Percentiles rank a stretch among this genome's conserved stretches.
These are phyloP conservation scores for Fusarium subglutinans DNA, from an alignment of 2,329 filamentous ascomycete species.

Conservation along the genomic window DNA sequence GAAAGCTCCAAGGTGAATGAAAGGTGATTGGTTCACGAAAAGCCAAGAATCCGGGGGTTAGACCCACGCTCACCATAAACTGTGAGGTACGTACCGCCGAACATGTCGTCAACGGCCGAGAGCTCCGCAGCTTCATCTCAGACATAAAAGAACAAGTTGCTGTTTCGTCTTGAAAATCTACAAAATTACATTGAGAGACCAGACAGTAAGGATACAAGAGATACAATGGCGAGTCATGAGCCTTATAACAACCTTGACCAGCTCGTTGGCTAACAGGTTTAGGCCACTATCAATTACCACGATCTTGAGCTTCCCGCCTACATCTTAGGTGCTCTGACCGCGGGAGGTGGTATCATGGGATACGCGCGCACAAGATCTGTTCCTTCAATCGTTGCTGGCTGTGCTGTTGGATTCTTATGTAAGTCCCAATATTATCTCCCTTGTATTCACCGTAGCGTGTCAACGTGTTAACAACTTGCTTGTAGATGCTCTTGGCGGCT, in stretches of 20 bases:
- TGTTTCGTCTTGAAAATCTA: not conserved
- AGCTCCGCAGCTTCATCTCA: slow-evolving; percentile 6
- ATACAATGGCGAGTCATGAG: slow-evolving; percentile 14
- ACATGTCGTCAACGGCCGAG: slow-evolving; percentile 30
- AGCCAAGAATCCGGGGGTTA: slow-evolving; percentile 17
- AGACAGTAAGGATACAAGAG: not conserved
- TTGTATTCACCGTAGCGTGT: not conserved
- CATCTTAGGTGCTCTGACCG: slow-evolving; percentile 82
- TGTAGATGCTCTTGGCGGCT: slow-evolving; percentile 79
- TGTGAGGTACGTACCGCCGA: slow-evolving; percentile 2
- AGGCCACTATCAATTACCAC: slow-evolving; percentile 29
- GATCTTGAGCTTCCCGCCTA: slow-evolving; percentile 70
- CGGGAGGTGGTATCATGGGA: slow-evolving; percentile 86
- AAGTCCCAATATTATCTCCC: slow-evolving; percentile 42
- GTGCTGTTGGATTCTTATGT: slow-evolving; percentile 78
- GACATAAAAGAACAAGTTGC: not conserved
- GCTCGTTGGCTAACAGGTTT: not conserved
- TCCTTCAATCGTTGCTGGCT: slow-evolving; percentile 85
- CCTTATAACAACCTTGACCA: not conserved
- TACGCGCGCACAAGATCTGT: slow-evolving; percentile 86
- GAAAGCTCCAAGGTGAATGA: slow-evolving; percentile 48
- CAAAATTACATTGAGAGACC: not conserved
- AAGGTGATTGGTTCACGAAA: slow-evolving; percentile 45
- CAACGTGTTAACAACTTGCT: not conserved
- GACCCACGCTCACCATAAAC: not conserved